A percentile compares a stretch with the other conserved stretches of the same genome.
Evolutionary conservation across 805 yeast species (phyloP).

Genomic region (Pichia manshurica): DNA sequence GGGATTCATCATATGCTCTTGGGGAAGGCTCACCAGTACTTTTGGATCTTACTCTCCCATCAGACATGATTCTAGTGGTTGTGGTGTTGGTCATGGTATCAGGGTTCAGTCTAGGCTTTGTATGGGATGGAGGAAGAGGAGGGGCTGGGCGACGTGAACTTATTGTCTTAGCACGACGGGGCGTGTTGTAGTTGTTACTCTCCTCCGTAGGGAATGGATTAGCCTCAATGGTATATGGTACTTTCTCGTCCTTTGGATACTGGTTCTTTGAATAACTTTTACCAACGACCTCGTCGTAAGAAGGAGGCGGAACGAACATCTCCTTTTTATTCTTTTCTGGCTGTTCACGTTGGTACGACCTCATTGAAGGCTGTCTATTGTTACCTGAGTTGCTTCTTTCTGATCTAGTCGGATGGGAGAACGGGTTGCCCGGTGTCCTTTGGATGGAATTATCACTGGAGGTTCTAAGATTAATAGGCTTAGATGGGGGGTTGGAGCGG

Average conservation of each 20-base stretch:
- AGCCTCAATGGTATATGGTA: not conserved
- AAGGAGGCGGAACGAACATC: conserved; percentile 54
- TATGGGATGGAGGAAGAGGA: conserved; percentile 10
- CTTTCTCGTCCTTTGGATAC: conserved; percentile 36
- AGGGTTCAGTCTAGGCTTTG: conserved; percentile 8
- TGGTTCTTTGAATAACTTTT: conserved; percentile 35
- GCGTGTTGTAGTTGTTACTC: conserved; percentile 2
- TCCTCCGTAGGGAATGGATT: conserved; percentile 23
- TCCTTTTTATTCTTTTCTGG: not conserved
- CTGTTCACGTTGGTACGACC: not conserved
- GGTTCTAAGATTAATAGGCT: conserved; percentile 17
- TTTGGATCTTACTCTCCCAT: conserved; percentile 30
- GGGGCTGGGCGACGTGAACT: conserved; percentile 16
- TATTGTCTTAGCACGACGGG: conserved; percentile 14
- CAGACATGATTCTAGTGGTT: conserved; percentile 25
- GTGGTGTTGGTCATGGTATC: conserved; percentile 21
- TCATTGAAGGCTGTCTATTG: conserved; percentile 1
- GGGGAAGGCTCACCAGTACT: conserved; percentile 24
- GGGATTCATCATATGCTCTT: conserved; percentile 6
- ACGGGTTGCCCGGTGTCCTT: conserved; percentile 14
- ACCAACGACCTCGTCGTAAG: conserved; percentile 68
- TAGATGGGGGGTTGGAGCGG: conserved; percentile 4
- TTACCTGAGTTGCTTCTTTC: conserved; percentile 9
- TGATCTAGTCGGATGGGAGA: conserved; percentile 6
- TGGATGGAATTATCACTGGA: conserved; percentile 12